phyloP scores from a whole-genome alignment of 306 rosid genomes.

The Glycine tomentella region DNA sequence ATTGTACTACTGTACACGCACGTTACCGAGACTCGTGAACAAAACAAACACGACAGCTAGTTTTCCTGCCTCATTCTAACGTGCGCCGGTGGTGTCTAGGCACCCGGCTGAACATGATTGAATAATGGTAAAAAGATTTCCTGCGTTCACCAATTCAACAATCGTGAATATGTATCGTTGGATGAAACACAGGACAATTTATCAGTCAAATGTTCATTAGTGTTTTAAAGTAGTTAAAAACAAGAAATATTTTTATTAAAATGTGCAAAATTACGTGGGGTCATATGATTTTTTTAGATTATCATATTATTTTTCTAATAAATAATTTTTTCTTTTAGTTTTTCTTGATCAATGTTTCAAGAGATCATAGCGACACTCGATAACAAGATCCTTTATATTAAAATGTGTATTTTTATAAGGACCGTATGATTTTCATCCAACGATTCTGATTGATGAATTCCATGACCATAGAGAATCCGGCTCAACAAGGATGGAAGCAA shows the following conservation, averaged over 20 bases:
- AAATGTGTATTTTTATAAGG: not conserved
- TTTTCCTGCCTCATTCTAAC: constrained; percentile 34
- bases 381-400: too few species aligned
- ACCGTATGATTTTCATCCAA: not conserved
- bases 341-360: too few species aligned
- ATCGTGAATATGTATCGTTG: not conserved
- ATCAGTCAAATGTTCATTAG: too few species aligned
- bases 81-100: constrained; percentile 33
- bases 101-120: not conserved
- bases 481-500: constrained; percentile 4
- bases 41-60: constrained; percentile 42
- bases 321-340: too few species aligned
- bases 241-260: too few species aligned
- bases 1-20: constrained; percentile 44
- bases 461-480: not conserved
- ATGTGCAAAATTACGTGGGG: too few species aligned
- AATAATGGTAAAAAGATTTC: constrained; percentile 9
- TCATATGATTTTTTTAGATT: too few species aligned
- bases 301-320: too few species aligned
- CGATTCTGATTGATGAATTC: not conserved
- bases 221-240: too few species aligned
- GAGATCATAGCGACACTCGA: too few species aligned
- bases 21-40: constrained; percentile 43
- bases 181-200: not conserved
- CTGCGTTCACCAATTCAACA: not conserved